Base-by-base conservation (phyloP, 805 yeast species). In the Komagataella ulmi region DNA sequence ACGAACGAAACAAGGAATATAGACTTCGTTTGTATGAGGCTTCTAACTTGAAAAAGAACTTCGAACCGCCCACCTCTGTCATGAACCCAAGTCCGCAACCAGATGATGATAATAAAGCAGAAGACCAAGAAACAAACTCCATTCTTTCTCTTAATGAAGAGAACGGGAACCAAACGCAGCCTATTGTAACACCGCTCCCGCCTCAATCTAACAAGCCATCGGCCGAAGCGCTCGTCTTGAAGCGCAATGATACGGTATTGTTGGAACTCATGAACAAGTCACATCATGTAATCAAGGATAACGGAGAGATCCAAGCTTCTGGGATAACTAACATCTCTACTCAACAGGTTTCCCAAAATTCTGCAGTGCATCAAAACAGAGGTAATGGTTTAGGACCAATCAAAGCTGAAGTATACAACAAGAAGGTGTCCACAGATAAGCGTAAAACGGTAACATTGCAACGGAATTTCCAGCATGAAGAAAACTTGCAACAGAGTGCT, bases 361-460 rank as follows among this genome's bases (percentile, higher is more conserved):
- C 68, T 50, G 50, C 63, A 59, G 48, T 54, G 52, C 54, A 44
- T 18, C 40, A 50, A 10, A 23, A 36, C n/a, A 24, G 45, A 14
- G 77, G 77, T 10, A 81, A 81, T 60, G 86, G 87, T 0, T 62
- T 80, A 43, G 85, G 82, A 0, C 83, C 87, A 3, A 69, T 76
- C 21, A 73, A 74, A 40, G 75, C 85, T 2, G 75, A 76, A 51
- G 82, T 79, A 18, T 73, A 77, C 14, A 76, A 80, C 17, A 74
- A 75, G 58, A 75, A 71, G 52, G 65, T 77, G 30, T 65, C 65
- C 6, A 66, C 65, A 50, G 66, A 75, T 53, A 69, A 70, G 57
- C 66, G 68, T 52, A 74, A 73, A 50, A 67, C 65, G 54, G 59
- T 64, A 56, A 57, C 14, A 60, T 65, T 49, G 61, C 55, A 40